phyloP scores from a whole-genome alignment of 2,329 filamentous ascomycete species.

The Incumbomyces delicatus region DNA sequence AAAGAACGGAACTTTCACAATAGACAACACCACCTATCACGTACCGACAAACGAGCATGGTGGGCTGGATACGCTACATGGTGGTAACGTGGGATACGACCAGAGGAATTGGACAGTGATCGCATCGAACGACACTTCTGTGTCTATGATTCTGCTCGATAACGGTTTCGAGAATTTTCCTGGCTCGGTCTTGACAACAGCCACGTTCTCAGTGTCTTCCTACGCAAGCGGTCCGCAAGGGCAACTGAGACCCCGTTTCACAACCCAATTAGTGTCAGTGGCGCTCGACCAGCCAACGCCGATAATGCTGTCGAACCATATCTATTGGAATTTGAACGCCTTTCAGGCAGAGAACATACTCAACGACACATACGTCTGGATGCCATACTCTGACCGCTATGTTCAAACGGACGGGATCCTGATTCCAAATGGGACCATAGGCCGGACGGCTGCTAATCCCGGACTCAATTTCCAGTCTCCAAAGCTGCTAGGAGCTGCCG shows the following conservation, averaged over 20 bases:
- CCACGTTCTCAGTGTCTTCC: constrained; percentile 35
- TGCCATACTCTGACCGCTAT: constrained; percentile 37
- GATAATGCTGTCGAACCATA: constrained; percentile 42
- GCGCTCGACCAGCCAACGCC: constrained; percentile 38
- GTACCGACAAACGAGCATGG: constrained; percentile 43
- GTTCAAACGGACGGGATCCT: constrained; percentile 50
- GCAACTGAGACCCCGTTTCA: constrained; percentile 30
- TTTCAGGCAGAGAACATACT: constrained; percentile 36
- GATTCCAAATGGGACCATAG: constrained; percentile 67
- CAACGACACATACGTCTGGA: constrained; percentile 33
- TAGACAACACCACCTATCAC: constrained; percentile 39
- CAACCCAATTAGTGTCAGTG: constrained; percentile 34
- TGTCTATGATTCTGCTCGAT: constrained; percentile 40
- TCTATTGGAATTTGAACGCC: constrained; percentile 44
- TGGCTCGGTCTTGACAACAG: constrained; percentile 38
- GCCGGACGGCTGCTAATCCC: constrained; percentile 62
- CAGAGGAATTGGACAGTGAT: constrained; percentile 41
- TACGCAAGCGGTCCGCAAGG: constrained; percentile 30
- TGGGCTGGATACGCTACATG: constrained; percentile 44
- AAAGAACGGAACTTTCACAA: constrained; percentile 46
- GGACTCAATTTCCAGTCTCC: constrained; percentile 58
- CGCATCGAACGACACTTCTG: constrained; percentile 29
- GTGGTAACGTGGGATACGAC: constrained; percentile 39
- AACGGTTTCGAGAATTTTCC: constrained; percentile 36
- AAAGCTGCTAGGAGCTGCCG: constrained; percentile 67